Conservation (phyloP, 371 early-diverging fungal species). For the Batkoa obscura region DNA sequence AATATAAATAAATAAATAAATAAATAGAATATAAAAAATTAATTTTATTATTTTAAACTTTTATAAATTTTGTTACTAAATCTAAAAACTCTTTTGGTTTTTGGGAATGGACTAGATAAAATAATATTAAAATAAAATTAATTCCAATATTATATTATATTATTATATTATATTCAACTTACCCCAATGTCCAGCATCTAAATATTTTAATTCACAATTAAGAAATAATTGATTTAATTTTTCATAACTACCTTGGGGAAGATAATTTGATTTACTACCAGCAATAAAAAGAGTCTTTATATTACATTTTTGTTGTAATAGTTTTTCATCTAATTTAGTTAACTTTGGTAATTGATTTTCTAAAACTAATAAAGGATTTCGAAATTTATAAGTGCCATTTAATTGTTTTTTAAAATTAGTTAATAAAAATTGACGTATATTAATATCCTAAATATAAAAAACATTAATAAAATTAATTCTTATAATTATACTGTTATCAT, state of each 20-base stretch:
- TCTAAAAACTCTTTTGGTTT: conserved; percentile 18
- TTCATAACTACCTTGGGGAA: conserved; percentile 21
- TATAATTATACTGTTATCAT: no score
- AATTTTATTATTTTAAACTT: conserved; percentile 9
- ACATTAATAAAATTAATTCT: not conserved
- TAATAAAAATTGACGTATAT: conserved; percentile 67
- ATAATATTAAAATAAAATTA: no score
- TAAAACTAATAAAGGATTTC: conserved; percentile 51
- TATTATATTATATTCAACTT: conserved; percentile 9
- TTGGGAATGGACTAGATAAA: not conserved
- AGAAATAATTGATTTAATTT: conserved; percentile 44
- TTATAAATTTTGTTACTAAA: conserved; percentile 21
- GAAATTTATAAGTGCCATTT: conserved; percentile 26
- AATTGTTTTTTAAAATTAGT: conserved; percentile 56
- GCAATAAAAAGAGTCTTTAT: conserved; percentile 56
- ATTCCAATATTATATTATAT: no score
- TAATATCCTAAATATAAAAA: conserved; percentile 23
- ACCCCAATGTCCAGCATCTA: conserved; percentile 84
- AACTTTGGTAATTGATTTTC: conserved; percentile 29
- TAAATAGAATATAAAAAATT: no score
- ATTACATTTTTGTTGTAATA: conserved; percentile 13
- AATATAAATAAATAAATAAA: no score
- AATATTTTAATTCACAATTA: conserved; percentile 25
- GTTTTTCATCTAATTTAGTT: conserved; percentile 17
- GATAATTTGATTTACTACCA: conserved; percentile 49